Conservation (phyloP, 1,139 yeast species). For the Kluyveromyces marxianus region DNA sequence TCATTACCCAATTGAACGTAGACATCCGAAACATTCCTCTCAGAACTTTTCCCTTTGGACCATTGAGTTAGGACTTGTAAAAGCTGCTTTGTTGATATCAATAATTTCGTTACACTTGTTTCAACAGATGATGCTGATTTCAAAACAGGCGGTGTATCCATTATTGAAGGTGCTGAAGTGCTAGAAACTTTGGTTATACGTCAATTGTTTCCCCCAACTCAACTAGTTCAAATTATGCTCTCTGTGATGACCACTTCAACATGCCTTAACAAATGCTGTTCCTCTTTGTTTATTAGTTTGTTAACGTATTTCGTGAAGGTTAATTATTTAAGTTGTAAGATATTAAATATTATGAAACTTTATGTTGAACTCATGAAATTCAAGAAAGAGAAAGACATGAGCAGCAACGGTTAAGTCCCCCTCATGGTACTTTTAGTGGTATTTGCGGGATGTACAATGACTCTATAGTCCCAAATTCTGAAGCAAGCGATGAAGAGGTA, state of each 20-base stretch:
- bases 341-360: background rate
- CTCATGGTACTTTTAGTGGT: background rate
- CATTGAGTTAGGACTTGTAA: constrained; percentile 82
- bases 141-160: constrained; percentile 2
- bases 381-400: too few relatives aligned
- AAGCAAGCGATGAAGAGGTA: constrained; percentile 14
- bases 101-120: constrained; percentile 70
- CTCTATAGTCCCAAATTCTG: constrained; percentile 16
- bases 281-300: too few relatives aligned
- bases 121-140: constrained; percentile 48
- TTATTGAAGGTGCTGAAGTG: background rate
- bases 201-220: too few relatives aligned
- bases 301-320: too few relatives aligned
- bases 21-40: constrained; percentile 80
- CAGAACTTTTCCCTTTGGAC: constrained; percentile 77
- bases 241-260: too few relatives aligned
- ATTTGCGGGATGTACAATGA: background rate
- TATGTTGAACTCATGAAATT: background rate
- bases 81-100: constrained; percentile 84
- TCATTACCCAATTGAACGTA: constrained; percentile 92
- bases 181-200: background rate
- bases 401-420: background rate
- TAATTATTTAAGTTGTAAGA: too few relatives aligned
- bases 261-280: too few relatives aligned
- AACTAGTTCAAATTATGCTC: too few relatives aligned